These are phyloP conservation scores for Apocynum venetum DNA, from an alignment of 257 asterid species.

Conservation along the genomic window DNA sequence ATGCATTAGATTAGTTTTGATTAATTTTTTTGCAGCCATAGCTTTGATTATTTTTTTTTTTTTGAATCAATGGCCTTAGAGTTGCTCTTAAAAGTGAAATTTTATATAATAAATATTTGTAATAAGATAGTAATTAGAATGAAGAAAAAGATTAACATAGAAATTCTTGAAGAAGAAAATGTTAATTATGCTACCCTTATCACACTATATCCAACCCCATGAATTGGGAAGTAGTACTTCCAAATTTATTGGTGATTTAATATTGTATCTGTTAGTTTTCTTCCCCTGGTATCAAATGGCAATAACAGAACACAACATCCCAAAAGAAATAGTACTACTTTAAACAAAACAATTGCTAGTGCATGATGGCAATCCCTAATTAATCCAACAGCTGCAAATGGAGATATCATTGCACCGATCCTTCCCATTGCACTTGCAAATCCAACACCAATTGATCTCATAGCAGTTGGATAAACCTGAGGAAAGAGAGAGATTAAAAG, in stretches of 20 bases:
- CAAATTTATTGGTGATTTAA: not conserved
- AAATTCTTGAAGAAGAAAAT: too few species aligned
- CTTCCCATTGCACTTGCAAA: slow-evolving; percentile 62
- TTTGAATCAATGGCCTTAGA: too few species aligned
- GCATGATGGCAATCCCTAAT: slow-evolving; percentile 61
- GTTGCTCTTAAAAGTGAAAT: too few species aligned
- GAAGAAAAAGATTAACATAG: too few species aligned
- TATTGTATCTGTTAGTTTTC: slow-evolving; percentile 35
- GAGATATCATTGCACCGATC: slow-evolving; percentile 75
- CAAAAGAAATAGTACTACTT: slow-evolving; percentile 41
- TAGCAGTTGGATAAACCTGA: slow-evolving; percentile 70
- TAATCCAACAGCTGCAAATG: slow-evolving; percentile 68
- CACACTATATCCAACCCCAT: too few species aligned
- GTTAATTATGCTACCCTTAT: too few species aligned
- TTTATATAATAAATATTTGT: too few species aligned
- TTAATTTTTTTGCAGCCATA: too few species aligned
- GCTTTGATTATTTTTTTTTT: too few species aligned
- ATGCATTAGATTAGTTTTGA: too few species aligned
- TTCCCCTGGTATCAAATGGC: slow-evolving; percentile 61
- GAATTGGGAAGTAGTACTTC: not conserved
- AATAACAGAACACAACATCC: slow-evolving; percentile 50
- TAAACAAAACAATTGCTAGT: slow-evolving; percentile 53
- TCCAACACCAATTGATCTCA: slow-evolving; percentile 72
- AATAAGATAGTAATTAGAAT: too few species aligned
- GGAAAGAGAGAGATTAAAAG: not conserved